A percentile compares a stretch with the other conserved stretches of the same genome.
Conservation (phyloP, 2,329 filamentous ascomycete genomes). For the Beauveria asiatica region DNA sequence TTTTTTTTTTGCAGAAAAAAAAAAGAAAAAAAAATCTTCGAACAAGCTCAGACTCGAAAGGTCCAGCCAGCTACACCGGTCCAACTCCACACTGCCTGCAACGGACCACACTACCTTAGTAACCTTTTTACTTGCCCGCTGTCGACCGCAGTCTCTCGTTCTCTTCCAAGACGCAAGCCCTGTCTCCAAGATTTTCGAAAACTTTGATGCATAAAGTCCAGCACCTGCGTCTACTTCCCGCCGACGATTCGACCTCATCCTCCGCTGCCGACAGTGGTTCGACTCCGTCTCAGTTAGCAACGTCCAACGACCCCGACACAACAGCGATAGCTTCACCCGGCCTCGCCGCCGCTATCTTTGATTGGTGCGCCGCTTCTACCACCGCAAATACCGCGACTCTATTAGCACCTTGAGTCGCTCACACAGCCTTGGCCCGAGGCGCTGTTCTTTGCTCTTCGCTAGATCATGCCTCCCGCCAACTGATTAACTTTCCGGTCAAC, state of each 20-base stretch:
- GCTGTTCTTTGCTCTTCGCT: background rate
- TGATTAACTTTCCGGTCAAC: constrained; percentile 2
- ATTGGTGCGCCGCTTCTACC: background rate
- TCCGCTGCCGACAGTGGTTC: background rate
- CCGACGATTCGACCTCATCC: background rate
- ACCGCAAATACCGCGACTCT: background rate
- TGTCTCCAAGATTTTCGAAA: background rate
- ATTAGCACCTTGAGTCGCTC: background rate
- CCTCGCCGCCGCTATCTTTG: background rate
- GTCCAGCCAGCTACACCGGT: background rate
- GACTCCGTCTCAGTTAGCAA: background rate
- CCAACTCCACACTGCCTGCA: background rate
- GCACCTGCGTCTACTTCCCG: background rate
- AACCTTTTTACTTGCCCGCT: background rate
- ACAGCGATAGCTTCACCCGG: constrained; percentile 2
- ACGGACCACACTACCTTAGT: background rate
- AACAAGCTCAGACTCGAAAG: background rate
- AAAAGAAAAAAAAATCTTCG: background rate
- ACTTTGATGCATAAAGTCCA: background rate
- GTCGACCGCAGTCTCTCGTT: background rate
- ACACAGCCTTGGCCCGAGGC: background rate
- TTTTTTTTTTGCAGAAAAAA: background rate
- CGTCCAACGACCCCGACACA: background rate
- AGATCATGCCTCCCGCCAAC: constrained; percentile 4
- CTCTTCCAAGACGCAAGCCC: background rate